phyloP scores from a whole-genome alignment of 352 stramenopile genomes.

The Globisporangium spiculum region DNA sequence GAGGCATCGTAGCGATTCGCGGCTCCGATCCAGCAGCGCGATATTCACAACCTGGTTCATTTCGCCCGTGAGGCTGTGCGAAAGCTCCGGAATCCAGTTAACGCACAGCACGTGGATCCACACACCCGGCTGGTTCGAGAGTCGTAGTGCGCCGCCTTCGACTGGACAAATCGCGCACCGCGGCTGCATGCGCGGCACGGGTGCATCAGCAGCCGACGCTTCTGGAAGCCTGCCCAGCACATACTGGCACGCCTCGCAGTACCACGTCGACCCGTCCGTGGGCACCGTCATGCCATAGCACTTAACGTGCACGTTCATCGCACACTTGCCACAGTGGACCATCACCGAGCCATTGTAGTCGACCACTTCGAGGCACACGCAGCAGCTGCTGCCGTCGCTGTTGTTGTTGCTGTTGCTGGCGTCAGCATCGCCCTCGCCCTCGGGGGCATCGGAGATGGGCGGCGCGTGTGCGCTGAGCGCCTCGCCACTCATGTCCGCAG shows the following conservation, averaged over 20 bases:
- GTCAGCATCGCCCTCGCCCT: neutral
- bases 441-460: neutral
- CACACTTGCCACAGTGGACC: constrained; percentile 59
- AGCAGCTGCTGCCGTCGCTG: constrained; percentile 33
- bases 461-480: constrained; percentile 1
- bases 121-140: constrained; percentile 48
- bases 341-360: constrained; percentile 63
- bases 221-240: constrained; percentile 15
- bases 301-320: constrained; percentile 66
- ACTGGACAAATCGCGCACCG: constrained; percentile 69
- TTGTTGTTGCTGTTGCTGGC: neutral
- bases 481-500: constrained; percentile 2
- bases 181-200: constrained; percentile 28
- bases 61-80: constrained; percentile 50
- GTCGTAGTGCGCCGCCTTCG: constrained; percentile 69
- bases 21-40: constrained; percentile 56
- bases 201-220: neutral
- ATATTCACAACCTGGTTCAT: constrained; percentile 71
- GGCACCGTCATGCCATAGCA: constrained; percentile 70
- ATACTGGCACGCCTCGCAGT: constrained; percentile 64
- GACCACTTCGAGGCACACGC: constrained; percentile 68
- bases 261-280: constrained; percentile 42
- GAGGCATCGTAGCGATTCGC: constrained; percentile 69
- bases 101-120: constrained; percentile 85
- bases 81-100: constrained; percentile 88